phyloP scores from a whole-genome alignment of 2,329 filamentous ascomycete species.

The Aspergillus awamori region DNA sequence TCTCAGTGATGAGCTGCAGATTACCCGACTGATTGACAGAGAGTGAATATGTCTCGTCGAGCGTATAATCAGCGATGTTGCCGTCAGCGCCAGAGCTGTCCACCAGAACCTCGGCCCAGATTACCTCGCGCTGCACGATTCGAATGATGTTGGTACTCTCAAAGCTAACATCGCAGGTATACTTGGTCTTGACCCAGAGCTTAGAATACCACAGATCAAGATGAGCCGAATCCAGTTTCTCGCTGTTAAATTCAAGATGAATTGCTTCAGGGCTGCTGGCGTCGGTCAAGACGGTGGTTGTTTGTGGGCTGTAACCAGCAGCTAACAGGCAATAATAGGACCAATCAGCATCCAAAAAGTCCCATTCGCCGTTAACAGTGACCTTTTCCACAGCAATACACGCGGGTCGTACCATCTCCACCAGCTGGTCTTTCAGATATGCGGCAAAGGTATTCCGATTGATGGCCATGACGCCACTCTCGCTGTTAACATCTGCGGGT shows the following conservation, averaged over 20 bases:
- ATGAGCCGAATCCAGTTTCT: not conserved
- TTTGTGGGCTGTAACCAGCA: not conserved
- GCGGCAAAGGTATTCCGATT: slow-evolving; percentile 7
- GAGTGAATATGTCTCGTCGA: slow-evolving; percentile 3
- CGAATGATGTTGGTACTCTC: not conserved
- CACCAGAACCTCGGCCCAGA: not conserved
- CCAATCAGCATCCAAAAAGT: too few species aligned
- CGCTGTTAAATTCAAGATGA: not conserved
- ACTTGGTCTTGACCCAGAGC: not conserved
- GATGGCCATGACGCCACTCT: slow-evolving; percentile 13
- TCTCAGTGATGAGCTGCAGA: not conserved
- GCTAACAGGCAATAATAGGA: too few species aligned
- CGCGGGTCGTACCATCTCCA: not conserved
- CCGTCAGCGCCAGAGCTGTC: not conserved
- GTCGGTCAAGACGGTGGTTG: not conserved
- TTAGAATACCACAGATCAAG: not conserved
- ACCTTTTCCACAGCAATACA: not conserved
- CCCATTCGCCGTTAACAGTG: not conserved
- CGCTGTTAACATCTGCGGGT: not conserved
- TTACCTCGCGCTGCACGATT: not conserved
- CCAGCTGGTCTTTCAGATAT: not conserved
- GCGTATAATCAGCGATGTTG: not conserved
- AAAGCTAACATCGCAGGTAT: not conserved
- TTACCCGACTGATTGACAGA: slow-evolving; percentile 2
- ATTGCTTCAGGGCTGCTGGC: not conserved